phyloP scores from a whole-genome alignment of 441 rosid genomes.

The Croton setiger region DNA sequence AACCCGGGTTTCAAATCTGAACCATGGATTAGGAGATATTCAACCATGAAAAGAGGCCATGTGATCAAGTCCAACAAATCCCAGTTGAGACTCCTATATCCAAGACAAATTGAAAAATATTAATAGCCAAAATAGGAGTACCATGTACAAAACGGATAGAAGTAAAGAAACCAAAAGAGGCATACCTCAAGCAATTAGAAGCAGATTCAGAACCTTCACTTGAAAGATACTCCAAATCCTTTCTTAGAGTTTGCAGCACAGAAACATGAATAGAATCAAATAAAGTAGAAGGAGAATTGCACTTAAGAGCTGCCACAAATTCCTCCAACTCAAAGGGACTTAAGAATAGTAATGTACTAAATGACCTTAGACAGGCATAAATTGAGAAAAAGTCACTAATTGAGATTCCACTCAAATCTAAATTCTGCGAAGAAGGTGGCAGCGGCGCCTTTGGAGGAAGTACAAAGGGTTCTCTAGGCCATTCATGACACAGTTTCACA shows the following conservation, averaged over 20 bases:
- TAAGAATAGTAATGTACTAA: constrained; percentile 63
- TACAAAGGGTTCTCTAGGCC: constrained; percentile 34
- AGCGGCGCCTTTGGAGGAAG: constrained; percentile 49
- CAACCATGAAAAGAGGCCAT: constrained; percentile 87
- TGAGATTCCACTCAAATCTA: constrained; percentile 67
- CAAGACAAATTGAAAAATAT: constrained; percentile 27
- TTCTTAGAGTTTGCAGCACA: constrained; percentile 63
- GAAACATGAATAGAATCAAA: constrained; percentile 79
- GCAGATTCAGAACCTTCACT: constrained; percentile 73
- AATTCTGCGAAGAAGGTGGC: constrained; percentile 75
- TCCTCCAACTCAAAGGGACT: constrained; percentile 88
- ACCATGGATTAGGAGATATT: constrained; percentile 72
- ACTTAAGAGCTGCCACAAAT: constrained; percentile 72
- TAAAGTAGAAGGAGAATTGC: constrained; percentile 51
- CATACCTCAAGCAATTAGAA: constrained; percentile 83
- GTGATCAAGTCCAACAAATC: constrained; percentile 82
- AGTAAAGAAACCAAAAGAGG: constrained; percentile 13
- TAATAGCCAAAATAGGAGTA: neutral
- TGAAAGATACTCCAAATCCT: constrained; percentile 62
- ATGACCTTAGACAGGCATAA: constrained; percentile 79
- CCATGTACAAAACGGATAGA: constrained; percentile 3
- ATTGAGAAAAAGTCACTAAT: constrained; percentile 69
- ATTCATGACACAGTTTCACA: constrained; percentile 21
- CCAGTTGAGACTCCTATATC: constrained; percentile 88
- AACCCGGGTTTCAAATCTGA: constrained; percentile 58